These are phyloP conservation scores for Ganoderma lucidum DNA, from an alignment of 1,284 basidiomycete genomes.

Conservation along the genomic window DNA sequence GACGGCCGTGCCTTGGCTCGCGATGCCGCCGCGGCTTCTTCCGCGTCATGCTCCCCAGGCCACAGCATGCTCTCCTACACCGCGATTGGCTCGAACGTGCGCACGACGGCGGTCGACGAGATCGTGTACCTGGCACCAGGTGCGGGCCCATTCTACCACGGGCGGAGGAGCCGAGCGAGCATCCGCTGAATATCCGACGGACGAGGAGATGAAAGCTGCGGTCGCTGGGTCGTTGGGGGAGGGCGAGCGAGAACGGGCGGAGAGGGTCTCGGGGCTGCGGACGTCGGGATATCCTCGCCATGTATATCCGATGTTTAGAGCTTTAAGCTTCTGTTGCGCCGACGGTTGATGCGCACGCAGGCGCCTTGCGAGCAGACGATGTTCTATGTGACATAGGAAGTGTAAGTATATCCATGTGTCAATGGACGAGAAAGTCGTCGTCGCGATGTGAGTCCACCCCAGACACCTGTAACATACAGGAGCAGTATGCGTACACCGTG, in stretches of 20 bases:
- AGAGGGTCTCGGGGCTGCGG: conserved; percentile 15
- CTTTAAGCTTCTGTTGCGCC: conserved; percentile 19
- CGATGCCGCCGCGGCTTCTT: conserved; percentile 4
- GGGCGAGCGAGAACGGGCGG: conserved; percentile 1
- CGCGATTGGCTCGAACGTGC: conserved; percentile 15
- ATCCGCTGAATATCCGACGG: conserved; percentile 30
- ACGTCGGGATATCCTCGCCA: conserved; percentile 31
- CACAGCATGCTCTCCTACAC: neutral
- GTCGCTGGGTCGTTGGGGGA: neutral
- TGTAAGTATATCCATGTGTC: neutral
- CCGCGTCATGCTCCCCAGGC: neutral
- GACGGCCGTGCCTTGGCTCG: neutral
- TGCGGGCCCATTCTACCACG: conserved; percentile 19
- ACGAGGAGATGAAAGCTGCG: neutral
- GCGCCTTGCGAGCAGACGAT: neutral
- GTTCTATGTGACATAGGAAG: neutral
- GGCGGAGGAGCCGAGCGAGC: conserved; percentile 17
- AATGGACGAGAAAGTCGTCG: conserved; percentile 6
- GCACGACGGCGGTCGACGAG: conserved; percentile 15
- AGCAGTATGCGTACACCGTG: neutral
- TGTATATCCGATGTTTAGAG: conserved; percentile 32
- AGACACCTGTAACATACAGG: neutral
- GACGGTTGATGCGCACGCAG: conserved; percentile 10
- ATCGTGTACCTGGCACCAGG: conserved; percentile 12
- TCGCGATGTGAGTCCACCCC: neutral